Percentiles rank a stretch among this genome's conserved stretches.
Evolutionary conservation across 2,329 filamentous ascomycete genomes (phyloP).

Genomic region (Fusarium subglutinans): DNA sequence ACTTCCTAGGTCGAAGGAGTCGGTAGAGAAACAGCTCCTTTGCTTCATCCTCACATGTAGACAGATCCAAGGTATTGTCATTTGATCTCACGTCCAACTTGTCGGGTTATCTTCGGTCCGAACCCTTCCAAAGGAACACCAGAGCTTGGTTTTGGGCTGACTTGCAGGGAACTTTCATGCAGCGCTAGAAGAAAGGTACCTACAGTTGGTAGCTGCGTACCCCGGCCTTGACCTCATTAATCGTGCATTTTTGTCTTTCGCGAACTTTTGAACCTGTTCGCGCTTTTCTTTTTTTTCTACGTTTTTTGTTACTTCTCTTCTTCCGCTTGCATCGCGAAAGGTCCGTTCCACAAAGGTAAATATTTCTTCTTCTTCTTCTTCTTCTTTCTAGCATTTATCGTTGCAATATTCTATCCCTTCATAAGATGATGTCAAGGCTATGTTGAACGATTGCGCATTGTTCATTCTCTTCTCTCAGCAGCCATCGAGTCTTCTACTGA

Average conservation of each 20-base stretch:
- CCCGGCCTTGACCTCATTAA: conserved; percentile 15
- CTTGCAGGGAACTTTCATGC: conserved; percentile 26
- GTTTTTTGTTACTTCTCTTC: not conserved
- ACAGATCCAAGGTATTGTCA: not conserved
- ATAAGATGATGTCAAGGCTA: conserved; percentile 26
- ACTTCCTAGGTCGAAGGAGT: not conserved
- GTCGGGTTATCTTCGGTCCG: conserved; percentile 36
- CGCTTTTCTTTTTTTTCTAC: not conserved
- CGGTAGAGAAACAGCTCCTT: not conserved
- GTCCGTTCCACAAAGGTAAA: conserved; percentile 10
- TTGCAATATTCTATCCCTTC: conserved; percentile 3
- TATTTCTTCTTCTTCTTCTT: not conserved
- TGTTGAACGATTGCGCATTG: not conserved
- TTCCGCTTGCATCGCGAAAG: not conserved
- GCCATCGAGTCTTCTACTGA: conserved; percentile 18
- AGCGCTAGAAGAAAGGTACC: conserved; percentile 10
- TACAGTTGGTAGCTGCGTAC: conserved; percentile 8
- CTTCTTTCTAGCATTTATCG: not conserved
- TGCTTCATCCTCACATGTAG: not conserved
- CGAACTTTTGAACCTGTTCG: not conserved
- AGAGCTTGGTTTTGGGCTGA: not conserved
- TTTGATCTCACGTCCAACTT: not conserved
- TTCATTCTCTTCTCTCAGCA: not conserved
- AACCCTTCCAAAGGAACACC: not conserved
- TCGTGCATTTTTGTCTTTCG: conserved; percentile 24